Base-by-base conservation (phyloP, 148 eudicot species). In the Rhododendron kiyosumense region DNA sequence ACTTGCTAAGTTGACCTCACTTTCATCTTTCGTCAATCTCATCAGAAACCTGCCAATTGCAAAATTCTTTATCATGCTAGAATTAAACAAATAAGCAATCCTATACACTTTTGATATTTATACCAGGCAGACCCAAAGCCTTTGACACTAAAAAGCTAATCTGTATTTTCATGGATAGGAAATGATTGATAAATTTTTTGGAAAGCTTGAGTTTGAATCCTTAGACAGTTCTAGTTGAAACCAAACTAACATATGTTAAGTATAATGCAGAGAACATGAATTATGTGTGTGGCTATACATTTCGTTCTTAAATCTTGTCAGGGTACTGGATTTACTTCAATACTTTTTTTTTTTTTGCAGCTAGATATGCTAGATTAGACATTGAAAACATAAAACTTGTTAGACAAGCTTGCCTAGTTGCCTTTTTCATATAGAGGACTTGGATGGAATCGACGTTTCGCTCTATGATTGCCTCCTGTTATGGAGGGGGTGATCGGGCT, bases 1-100 rank as follows among this genome's bases (percentile, higher is more conserved):
- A 84, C 86, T 94, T 82, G 92, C 97, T 85, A 96, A 86, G 86
- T 96, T 95, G 79, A 96, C 89, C 86, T 96, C 98, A 51, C 85
- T 84, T 49, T 94, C 98, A 77, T 93, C 96, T 82, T 92, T 91
- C 41, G 89, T 94, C 46, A 93, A 85, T 87, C 92, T 92, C 98
- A 95, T 92, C 12, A 96, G 97, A 86, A 95, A 95, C 99, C 99
- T 96, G 79, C 81, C 61, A 81, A 81, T 73, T 61, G 63, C 10
- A 51, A 87, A 52, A 90, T 52, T 57, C 36, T 83, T 71, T 71
- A 34, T 14, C 13, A 83, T 69, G 6, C 76, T 65, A 84, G 18
- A 69, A 71, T 7, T 20, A 5, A 71, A 30, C n/a, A 46, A 15
- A 8, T 45, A 46, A 15, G 36, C 18, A 49, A 5, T 49, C 14